These are phyloP conservation scores for Stereum hirsutum DNA, from an alignment of 1,284 basidiomycete genomes.

Conservation along the genomic window DNA sequence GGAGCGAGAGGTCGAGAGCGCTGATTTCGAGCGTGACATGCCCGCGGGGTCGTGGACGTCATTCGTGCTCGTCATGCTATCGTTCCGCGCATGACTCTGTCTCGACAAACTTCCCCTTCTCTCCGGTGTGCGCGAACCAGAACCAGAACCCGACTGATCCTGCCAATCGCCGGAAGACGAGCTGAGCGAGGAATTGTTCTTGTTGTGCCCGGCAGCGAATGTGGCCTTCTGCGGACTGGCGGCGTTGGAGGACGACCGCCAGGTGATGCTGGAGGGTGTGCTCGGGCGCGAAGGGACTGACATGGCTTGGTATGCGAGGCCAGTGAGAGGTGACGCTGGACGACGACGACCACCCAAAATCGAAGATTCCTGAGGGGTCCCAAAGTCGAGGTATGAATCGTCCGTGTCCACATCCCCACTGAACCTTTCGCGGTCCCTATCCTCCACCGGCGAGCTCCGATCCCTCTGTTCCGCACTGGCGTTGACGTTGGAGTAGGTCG, in stretches of 20 bases:
- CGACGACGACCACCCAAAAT: conserved; percentile 45
- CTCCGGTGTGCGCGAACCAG: conserved; percentile 9
- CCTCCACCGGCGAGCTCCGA: conserved; percentile 10
- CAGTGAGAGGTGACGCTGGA: conserved; percentile 59
- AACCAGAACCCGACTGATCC: conserved; percentile 7
- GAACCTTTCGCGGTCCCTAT: conserved; percentile 19
- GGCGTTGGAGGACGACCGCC: conserved; percentile 25
- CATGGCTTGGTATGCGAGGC: conserved; percentile 51
- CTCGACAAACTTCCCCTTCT: conserved; percentile 2
- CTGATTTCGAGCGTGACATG: conserved; percentile 31
- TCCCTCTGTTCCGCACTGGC: conserved; percentile 43
- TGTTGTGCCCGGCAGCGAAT: conserved; percentile 34
- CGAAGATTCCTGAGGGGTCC: conserved; percentile 36
- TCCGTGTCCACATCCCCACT: no score
- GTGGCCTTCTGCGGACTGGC: conserved; percentile 10
- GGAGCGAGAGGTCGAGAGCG: conserved; percentile 22
- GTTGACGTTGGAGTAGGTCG: no score
- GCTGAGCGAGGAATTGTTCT: conserved; percentile 42
- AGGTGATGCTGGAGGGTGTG: conserved; percentile 69
- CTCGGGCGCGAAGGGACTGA: conserved; percentile 49
- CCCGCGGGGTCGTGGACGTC: conserved; percentile 24
- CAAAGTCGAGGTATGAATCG: conserved; percentile 34
- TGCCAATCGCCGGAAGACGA: conserved; percentile 10
- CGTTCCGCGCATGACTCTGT: conserved; percentile 21
- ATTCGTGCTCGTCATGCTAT: conserved; percentile 20